A percentile compares a stretch with the other conserved stretches of the same genome.
phyloP scores from a whole-genome alignment of 1,139 yeast species.

The Geotrichum carabidarum region DNA sequence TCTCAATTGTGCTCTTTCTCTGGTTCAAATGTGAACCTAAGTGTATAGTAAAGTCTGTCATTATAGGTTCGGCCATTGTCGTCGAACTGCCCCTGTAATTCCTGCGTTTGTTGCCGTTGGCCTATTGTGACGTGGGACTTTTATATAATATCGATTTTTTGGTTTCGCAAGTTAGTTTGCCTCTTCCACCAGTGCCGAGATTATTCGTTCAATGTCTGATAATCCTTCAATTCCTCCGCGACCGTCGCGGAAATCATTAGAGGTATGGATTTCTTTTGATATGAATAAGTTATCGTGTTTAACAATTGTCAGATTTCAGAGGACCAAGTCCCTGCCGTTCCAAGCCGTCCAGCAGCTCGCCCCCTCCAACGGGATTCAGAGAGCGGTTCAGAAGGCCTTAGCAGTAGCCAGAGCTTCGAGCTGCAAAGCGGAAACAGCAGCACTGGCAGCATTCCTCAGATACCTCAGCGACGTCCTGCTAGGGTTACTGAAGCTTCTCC shows the following conservation, averaged over 20 bases:
- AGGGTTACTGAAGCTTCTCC: neutral
- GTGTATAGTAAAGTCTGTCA: neutral
- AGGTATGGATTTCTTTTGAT: neutral
- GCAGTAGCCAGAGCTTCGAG: neutral
- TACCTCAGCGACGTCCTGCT: constrained; percentile 4
- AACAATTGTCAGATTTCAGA: neutral
- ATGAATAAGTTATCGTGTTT: neutral
- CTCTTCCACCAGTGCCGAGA: neutral
- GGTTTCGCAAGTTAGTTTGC: neutral
- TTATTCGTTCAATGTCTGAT: constrained; percentile 5
- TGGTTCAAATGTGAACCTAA: neutral
- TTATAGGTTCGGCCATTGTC: neutral
- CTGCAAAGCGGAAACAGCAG: neutral
- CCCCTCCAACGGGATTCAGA: neutral
- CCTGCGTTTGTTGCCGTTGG: neutral
- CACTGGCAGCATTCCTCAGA: neutral
- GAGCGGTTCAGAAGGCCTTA: neutral
- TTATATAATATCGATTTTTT: neutral
- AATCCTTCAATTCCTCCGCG: constrained; percentile 9
- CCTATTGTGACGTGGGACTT: constrained; percentile 7
- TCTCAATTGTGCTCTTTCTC: neutral
- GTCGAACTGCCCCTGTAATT: neutral
- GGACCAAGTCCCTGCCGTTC: constrained; percentile 4
- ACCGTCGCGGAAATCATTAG: constrained; percentile 3
- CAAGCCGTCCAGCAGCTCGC: constrained; percentile 4